These are phyloP conservation scores for Phaeoacremonium minimum DNA, from an alignment of 2,329 filamentous ascomycete species.

Conservation along the genomic window DNA sequence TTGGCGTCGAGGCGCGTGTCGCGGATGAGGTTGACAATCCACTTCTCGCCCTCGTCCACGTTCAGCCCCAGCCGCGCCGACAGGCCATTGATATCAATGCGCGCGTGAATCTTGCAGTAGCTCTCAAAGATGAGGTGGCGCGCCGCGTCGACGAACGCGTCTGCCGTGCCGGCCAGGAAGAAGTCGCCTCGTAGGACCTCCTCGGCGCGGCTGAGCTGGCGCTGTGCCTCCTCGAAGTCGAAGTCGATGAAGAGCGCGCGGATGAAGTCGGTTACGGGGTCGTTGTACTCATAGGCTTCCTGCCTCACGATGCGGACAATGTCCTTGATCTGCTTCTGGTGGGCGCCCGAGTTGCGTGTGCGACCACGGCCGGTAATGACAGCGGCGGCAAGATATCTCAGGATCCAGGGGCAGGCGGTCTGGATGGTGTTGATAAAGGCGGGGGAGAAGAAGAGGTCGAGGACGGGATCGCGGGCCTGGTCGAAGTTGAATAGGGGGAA, in stretches of 20 bases:
- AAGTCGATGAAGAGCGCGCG: constrained; percentile 94
- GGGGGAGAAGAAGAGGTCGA: constrained; percentile 95
- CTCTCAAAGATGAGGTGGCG: constrained; percentile 96
- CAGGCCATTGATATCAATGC: constrained; percentile 97
- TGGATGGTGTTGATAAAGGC: constrained; percentile 99
- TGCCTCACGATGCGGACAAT: constrained; percentile 92
- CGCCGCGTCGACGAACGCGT: constrained; percentile 89
- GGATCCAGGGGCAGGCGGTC: constrained; percentile 92
- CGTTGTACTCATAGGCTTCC: constrained; percentile 95
- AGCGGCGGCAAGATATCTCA: constrained; percentile 88
- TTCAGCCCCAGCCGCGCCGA: constrained; percentile 87
- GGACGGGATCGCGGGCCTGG: constrained; percentile 79
- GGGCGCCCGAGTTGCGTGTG: constrained; percentile 73
- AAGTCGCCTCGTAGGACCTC: constrained; percentile 91
- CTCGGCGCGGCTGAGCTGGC: constrained; percentile 81
- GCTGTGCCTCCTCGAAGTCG: constrained; percentile 94
- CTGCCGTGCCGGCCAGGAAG: constrained; percentile 82
- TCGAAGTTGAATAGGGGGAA: constrained; percentile 99
- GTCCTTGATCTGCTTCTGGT: constrained; percentile 99
- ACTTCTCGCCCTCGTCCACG: constrained; percentile 97
- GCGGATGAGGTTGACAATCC: constrained; percentile 98
- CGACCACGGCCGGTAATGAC: constrained; percentile 91
- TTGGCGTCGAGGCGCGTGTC: constrained; percentile 97
- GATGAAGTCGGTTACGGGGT: constrained; percentile 94
- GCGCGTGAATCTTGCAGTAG: constrained; percentile 99